Percentiles rank a stretch among this genome's conserved stretches.
These are phyloP conservation scores for Avena atlantica DNA, from an alignment of 176 grass and related monocot species.

Conservation along the genomic window DNA sequence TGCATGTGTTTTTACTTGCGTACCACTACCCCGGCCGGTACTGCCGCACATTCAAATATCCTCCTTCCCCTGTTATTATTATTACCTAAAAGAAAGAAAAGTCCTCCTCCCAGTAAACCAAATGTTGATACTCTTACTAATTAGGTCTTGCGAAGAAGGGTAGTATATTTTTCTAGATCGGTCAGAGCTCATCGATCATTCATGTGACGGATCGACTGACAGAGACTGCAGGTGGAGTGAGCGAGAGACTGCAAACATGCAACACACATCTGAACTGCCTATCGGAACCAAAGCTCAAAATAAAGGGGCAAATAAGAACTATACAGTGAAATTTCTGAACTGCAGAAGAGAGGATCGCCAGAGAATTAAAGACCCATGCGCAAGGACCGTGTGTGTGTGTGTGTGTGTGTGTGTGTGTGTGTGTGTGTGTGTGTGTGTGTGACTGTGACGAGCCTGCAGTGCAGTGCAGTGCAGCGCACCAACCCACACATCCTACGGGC, in stretches of 20 bases:
- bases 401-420: neutral
- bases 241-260: no score
- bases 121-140: neutral
- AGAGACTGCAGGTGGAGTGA: no score
- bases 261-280: neutral
- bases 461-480: constrained; percentile 13
- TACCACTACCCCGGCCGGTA: no score
- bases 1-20: neutral
- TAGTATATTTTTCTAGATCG: neutral
- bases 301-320: neutral
- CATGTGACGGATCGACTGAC: neutral
- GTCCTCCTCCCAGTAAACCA: neutral
- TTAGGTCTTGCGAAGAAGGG: no score
- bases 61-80: no score
- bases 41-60: neutral
- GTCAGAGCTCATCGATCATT: neutral
- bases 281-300: neutral
- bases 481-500: constrained; percentile 6
- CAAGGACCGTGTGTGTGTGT: neutral
- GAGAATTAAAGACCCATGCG: neutral
- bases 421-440: neutral
- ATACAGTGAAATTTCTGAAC: neutral
- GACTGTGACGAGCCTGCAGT: neutral
- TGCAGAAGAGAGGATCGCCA: neutral
- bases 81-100: no score